A percentile compares a stretch with the other conserved stretches of the same genome.
These are phyloP conservation scores for Rubroboletus satanas DNA, from an alignment of 768 basidiomycete genomes.

Conservation along the genomic window DNA sequence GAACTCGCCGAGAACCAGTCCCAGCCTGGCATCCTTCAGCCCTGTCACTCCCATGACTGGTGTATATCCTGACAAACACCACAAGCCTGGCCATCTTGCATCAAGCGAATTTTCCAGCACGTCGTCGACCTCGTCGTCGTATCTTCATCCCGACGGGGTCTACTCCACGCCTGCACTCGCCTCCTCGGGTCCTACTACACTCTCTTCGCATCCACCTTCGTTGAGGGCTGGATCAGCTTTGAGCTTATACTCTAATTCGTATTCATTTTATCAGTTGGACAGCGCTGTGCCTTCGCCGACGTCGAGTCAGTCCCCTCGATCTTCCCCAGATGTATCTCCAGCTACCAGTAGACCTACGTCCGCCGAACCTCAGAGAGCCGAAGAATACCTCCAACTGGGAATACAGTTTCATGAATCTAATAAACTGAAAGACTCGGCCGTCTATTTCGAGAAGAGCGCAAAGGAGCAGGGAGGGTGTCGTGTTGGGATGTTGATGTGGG, in stretches of 20 bases:
- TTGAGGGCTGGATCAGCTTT: conserved; percentile 36
- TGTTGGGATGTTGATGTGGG: conserved; percentile 93
- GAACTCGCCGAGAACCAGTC: conserved; percentile 29
- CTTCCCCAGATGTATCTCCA: conserved; percentile 16
- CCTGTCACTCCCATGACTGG: conserved; percentile 26
- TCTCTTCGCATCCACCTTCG: conserved; percentile 35
- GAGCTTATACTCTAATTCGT: conserved; percentile 52
- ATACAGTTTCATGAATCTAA: conserved; percentile 78
- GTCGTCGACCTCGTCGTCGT: not conserved
- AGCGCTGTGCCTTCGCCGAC: conserved; percentile 43
- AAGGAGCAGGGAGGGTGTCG: conserved; percentile 74
- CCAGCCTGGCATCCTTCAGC: conserved; percentile 1
- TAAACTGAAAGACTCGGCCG: conserved; percentile 61
- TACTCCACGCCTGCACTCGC: conserved; percentile 14
- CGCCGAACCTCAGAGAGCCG: conserved; percentile 40
- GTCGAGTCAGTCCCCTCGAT: conserved; percentile 13
- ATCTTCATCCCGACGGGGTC: conserved; percentile 18
- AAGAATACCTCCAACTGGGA: conserved; percentile 71
- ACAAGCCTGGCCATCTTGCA: not conserved
- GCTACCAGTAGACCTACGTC: conserved; percentile 16
- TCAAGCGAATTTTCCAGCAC: not conserved
- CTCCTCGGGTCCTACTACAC: conserved; percentile 8
- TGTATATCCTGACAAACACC: conserved; percentile 4
- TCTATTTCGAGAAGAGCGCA: conserved; percentile 74
- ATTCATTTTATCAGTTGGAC: conserved; percentile 65